Conservation (phyloP, 2,329 filamentous ascomycete genomes). For the Orbilia quercus region DNA sequence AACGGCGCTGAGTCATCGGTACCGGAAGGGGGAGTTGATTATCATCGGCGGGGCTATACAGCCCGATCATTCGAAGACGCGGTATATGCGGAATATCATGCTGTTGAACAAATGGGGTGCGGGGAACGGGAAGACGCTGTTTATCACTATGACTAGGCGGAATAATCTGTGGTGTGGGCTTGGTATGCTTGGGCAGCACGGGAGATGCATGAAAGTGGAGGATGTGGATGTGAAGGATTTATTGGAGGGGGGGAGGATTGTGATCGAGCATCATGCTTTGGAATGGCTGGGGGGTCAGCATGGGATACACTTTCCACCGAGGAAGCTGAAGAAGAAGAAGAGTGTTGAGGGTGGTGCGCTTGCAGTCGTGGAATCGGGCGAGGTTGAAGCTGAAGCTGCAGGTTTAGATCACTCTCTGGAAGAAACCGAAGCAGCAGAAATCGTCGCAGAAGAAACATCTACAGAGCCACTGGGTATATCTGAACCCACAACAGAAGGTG, state of each 20-base stretch:
- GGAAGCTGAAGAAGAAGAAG: slow-evolving; percentile 26
- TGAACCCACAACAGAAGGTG: not conserved
- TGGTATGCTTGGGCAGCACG: slow-evolving; percentile 73
- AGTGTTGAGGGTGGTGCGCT: slow-evolving; percentile 1
- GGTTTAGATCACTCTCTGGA: slow-evolving; percentile 9
- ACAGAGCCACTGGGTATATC: slow-evolving; percentile 5
- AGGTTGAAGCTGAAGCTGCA: slow-evolving; percentile 2
- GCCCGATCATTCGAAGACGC: slow-evolving; percentile 72
- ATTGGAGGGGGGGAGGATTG: slow-evolving; percentile 82
- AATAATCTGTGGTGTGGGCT: slow-evolving; percentile 75
- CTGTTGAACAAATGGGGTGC: slow-evolving; percentile 76
- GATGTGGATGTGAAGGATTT: slow-evolving; percentile 97
- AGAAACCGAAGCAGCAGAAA: not conserved
- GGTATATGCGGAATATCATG: slow-evolving; percentile 76
- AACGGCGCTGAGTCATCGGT: slow-evolving; percentile 91
- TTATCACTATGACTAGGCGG: slow-evolving; percentile 74
- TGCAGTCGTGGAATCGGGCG: not conserved
- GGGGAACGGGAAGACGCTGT: slow-evolving; percentile 75
- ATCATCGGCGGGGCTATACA: slow-evolving; percentile 83
- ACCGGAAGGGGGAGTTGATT: slow-evolving; percentile 84
- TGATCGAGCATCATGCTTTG: slow-evolving; percentile 86
- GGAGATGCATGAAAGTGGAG: slow-evolving; percentile 74
- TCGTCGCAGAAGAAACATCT: slow-evolving; percentile 1
- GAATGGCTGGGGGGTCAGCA: slow-evolving; percentile 78
- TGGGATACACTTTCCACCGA: slow-evolving; percentile 53